Conservation (phyloP, 176 grass and related monocot genomes). For the Bonia amplexicaulis region DNA sequence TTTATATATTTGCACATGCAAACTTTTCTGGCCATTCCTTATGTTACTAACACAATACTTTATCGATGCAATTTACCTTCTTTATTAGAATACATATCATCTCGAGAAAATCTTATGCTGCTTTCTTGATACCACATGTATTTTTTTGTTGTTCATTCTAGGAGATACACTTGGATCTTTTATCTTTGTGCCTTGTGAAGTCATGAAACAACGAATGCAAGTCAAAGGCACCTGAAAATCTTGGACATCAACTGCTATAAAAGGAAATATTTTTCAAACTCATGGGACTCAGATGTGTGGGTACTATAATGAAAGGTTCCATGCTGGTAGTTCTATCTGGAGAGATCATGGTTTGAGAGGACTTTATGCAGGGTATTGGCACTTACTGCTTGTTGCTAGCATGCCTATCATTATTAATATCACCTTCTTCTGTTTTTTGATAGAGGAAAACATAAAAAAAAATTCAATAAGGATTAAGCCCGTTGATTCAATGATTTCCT, state of each 20-base stretch:
- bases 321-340: slow-evolving; percentile 80
- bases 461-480: too few relatives aligned
- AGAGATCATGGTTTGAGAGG: slow-evolving; percentile 76
- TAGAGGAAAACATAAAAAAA: too few relatives aligned
- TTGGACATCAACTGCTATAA: slow-evolving; percentile 48
- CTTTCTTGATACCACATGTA: slow-evolving; percentile 12
- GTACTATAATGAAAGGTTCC: slow-evolving; percentile 87
- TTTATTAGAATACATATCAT: slow-evolving; percentile 17
- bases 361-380: slow-evolving; percentile 79
- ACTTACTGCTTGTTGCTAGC: neutral
- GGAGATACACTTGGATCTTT: slow-evolving; percentile 96
- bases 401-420: slow-evolving; percentile 10
- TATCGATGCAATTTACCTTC: neutral
- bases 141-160: slow-evolving; percentile 34
- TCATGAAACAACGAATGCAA: slow-evolving; percentile 97
- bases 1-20: neutral
- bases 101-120: neutral
- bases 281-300: slow-evolving; percentile 55
- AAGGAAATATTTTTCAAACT: slow-evolving; percentile 50
- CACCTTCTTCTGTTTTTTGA: too few relatives aligned
- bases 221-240: slow-evolving; percentile 79
- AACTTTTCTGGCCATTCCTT: neutral
- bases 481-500: too few relatives aligned
- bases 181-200: slow-evolving; percentile 91
- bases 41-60: neutral